These are phyloP conservation scores for Striga hermonthica DNA, from an alignment of 305 asterid genomes.

Conservation along the genomic window DNA sequence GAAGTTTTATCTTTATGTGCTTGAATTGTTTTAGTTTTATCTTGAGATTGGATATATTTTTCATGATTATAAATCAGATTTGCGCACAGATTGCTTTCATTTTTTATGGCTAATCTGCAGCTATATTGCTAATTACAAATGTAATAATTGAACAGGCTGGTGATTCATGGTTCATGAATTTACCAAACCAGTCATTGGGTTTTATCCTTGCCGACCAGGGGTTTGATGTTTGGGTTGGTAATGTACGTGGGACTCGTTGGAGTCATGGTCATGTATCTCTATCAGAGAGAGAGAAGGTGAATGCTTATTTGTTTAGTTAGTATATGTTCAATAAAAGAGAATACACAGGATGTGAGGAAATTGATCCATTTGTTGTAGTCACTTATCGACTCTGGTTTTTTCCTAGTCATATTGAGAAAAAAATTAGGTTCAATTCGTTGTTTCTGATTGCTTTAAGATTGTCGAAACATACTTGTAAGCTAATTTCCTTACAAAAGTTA, in stretches of 20 bases:
- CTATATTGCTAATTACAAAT: constrained; percentile 25
- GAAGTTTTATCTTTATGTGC: too few species aligned
- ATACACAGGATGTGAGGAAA: constrained; percentile 12
- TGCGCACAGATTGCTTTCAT: constrained; percentile 5
- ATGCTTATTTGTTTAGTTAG: constrained; percentile 15
- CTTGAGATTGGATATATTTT: neutral
- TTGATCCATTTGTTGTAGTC: neutral
- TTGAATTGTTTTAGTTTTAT: too few species aligned
- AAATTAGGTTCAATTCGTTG: neutral
- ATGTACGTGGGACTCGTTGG: constrained; percentile 97
- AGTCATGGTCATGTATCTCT: constrained; percentile 84
- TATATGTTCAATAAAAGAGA: neutral
- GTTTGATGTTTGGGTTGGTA: constrained; percentile 97
- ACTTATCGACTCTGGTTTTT: neutral
- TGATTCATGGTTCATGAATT: constrained; percentile 93
- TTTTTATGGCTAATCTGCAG: constrained; percentile 8
- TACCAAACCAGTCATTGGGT: constrained; percentile 72
- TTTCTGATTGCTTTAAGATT: neutral
- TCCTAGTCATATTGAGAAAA: constrained; percentile 6
- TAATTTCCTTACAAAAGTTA: neutral
- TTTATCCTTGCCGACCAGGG: constrained; percentile 88
- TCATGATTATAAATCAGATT: neutral
- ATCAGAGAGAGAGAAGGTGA: constrained; percentile 65
- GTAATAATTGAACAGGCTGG: constrained; percentile 63
- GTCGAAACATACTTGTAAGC: neutral